phyloP scores from a whole-genome alignment of 202 grass and related monocot species.

The Bolboschoenoplectus hybrid region DNA sequence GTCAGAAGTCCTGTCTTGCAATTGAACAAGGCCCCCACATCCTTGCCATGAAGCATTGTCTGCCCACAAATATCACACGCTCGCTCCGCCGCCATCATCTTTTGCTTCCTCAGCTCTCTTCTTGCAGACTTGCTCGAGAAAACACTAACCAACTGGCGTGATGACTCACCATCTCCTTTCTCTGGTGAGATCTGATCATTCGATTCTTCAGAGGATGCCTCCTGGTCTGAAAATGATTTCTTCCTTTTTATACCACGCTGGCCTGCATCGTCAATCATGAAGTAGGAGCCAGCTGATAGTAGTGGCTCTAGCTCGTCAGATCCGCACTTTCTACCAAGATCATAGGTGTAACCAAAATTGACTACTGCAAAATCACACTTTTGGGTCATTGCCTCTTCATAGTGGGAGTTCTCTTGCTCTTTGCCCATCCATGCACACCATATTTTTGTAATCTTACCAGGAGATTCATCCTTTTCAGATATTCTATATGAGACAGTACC shows the following conservation, averaged over 20 bases:
- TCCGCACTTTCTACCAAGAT: constrained; percentile 83
- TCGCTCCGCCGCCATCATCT: constrained; percentile 75
- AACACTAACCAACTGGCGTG: constrained; percentile 49
- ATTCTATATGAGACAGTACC: constrained; percentile 79
- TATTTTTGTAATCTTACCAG: constrained; percentile 70
- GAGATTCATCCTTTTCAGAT: constrained; percentile 50
- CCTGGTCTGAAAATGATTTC: constrained; percentile 96
- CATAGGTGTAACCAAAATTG: constrained; percentile 82
- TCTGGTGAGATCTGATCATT: constrained; percentile 50
- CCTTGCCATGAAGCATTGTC: constrained; percentile 85
- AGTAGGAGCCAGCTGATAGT: constrained; percentile 74
- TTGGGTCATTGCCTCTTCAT: constrained; percentile 27
- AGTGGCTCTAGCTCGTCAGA: constrained; percentile 62
- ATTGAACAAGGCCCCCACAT: constrained; percentile 85
- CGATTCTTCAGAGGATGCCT: constrained; percentile 66
- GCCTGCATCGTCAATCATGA: constrained; percentile 77
- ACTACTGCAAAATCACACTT: constrained; percentile 79
- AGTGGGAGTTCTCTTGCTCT: constrained; percentile 48
- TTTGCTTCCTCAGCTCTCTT: constrained; percentile 83
- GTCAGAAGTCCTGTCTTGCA: constrained; percentile 75
- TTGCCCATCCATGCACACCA: constrained; percentile 95
- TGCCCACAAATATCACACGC: constrained; percentile 96
- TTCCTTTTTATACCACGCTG: constrained; percentile 69
- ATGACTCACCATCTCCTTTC: constrained; percentile 40
- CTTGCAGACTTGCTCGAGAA: constrained; percentile 64